Conservation (phyloP, 345 rosid genomes). For the Triadica sebifera region DNA sequence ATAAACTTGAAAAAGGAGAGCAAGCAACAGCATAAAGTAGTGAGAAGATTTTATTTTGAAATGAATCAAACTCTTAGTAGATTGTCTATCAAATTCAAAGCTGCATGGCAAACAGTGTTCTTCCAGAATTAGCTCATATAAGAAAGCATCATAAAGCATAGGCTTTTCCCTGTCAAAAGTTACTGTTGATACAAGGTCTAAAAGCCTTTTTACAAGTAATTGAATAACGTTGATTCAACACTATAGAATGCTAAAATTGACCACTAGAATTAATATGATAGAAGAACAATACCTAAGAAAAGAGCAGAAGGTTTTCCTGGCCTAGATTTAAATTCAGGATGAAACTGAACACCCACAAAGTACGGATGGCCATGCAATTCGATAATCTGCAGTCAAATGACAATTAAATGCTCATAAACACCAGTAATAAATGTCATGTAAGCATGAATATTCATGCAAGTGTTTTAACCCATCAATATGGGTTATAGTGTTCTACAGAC, state of each 20-base stretch:
- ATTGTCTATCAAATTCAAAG: no score
- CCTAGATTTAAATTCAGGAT: constrained; percentile 94
- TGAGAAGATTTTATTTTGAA: no score
- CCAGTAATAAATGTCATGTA: background rate
- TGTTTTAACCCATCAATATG: constrained; percentile 2
- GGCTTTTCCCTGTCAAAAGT: background rate
- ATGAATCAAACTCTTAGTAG: no score
- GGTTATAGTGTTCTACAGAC: no score
- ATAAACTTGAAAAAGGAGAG: no score
- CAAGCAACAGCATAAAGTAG: no score
- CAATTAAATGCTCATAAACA: constrained; percentile 1
- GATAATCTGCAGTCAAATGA: constrained; percentile 41
- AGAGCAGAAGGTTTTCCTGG: constrained; percentile 90
- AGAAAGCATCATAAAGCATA: background rate
- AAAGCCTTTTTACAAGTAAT: background rate
- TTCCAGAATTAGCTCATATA: background rate
- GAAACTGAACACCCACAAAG: constrained; percentile 81
- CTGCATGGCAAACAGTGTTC: background rate
- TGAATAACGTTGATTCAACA: background rate
- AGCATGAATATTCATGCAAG: background rate
- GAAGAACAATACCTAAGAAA: constrained; percentile 59
- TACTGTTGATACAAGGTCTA: constrained; percentile 1
- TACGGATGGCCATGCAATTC: constrained; percentile 64
- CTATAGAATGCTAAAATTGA: background rate
- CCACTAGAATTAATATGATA: background rate